Evolutionary conservation across 208 protist species (phyloP).

Genomic region (Leishmania turanica): DNA sequence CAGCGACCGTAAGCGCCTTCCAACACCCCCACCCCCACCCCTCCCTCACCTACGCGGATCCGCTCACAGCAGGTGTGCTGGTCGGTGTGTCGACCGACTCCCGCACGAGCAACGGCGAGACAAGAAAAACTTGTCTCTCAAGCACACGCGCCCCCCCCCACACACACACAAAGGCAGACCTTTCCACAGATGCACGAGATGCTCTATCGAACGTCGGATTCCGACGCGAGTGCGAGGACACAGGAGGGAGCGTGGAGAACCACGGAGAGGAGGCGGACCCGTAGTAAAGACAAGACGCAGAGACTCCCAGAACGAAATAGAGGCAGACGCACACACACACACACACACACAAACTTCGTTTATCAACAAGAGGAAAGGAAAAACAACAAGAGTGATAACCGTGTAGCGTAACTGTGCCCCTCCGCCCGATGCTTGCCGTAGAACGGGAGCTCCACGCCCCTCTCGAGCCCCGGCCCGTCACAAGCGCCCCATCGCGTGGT

Average conservation of each 20-base stretch:
- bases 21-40: too few relatives aligned
- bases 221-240: neutral
- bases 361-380: neutral
- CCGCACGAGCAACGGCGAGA: neutral
- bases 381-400: neutral
- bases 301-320: neutral
- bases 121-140: neutral
- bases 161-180: neutral
- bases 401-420: neutral
- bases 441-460: neutral
- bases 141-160: too few relatives aligned
- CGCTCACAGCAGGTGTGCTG: neutral
- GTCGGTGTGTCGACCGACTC: neutral
- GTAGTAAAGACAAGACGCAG: neutral
- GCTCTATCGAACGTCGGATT: neutral
- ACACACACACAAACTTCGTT: too few relatives aligned
- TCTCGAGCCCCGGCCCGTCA: neutral
- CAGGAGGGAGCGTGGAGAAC: neutral
- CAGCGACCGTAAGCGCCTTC: neutral
- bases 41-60: neutral
- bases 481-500: neutral
- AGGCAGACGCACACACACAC: too few relatives aligned
- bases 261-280: neutral
- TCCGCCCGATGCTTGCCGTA: neutral
- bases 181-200: neutral